Conservation (phyloP, 345 rosid genomes). For the Triadica sebifera region DNA sequence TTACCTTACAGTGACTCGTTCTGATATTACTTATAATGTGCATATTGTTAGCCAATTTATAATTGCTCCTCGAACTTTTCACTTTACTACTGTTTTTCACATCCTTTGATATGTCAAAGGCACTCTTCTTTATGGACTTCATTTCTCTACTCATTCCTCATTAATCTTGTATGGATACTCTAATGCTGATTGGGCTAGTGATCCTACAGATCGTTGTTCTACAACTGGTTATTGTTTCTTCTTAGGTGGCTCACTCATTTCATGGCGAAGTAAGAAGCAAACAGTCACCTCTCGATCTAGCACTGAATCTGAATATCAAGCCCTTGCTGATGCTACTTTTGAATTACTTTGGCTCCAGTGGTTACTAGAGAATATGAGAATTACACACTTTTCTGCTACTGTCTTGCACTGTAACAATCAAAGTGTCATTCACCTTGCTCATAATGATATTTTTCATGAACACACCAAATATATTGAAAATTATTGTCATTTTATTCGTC, state of each 20-base stretch:
- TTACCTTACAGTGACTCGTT: background rate
- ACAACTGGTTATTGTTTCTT: background rate
- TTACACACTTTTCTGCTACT: background rate
- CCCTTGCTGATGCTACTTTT: background rate
- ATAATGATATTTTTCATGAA: no score
- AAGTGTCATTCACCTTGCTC: no score
- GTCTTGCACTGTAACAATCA: no score
- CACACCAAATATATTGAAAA: no score
- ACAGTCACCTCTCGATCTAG: background rate
- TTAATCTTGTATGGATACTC: background rate
- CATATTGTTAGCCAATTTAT: background rate
- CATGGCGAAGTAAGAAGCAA: background rate
- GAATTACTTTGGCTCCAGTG: background rate
- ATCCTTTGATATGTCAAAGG: background rate
- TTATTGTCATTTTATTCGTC: background rate
- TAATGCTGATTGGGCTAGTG: background rate
- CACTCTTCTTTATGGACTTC: background rate
- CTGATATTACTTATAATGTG: background rate
- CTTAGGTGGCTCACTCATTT: background rate
- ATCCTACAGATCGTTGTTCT: background rate
- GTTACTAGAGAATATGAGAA: background rate
- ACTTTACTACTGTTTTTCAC: background rate
- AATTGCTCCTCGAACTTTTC: background rate
- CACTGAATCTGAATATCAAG: background rate
- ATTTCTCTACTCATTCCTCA: background rate